phyloP scores from a whole-genome alignment of 768 basidiomycete genomes.

The Boletus edulis region DNA sequence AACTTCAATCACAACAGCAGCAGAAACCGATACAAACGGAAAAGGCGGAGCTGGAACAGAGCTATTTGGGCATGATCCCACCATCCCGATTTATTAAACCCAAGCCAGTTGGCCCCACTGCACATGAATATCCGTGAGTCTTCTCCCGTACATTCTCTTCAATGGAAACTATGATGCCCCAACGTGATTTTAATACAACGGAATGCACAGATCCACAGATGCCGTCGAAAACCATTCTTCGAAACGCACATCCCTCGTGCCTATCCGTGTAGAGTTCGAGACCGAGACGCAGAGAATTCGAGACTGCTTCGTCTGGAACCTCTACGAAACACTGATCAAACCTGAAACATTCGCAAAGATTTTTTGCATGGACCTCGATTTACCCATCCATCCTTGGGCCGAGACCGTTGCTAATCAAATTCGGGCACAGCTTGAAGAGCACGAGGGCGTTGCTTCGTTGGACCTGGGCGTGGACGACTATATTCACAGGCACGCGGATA shows the following conservation, averaged over 20 bases:
- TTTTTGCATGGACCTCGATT: slow-evolving; percentile 87
- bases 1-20: slow-evolving; percentile 16
- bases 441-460: slow-evolving; percentile 77
- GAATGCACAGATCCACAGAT: slow-evolving; percentile 54
- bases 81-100: slow-evolving; percentile 75
- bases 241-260: slow-evolving; percentile 60
- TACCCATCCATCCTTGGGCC: slow-evolving; percentile 63
- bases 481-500: slow-evolving; percentile 13
- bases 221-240: slow-evolving; percentile 61
- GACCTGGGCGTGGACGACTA: slow-evolving; percentile 52
- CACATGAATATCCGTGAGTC: slow-evolving; percentile 76
- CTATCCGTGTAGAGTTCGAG: slow-evolving; percentile 94
- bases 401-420: slow-evolving; percentile 86
- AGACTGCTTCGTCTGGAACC: slow-evolving; percentile 95
- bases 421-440: slow-evolving; percentile 86
- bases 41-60: slow-evolving; percentile 75
- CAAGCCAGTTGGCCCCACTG: slow-evolving; percentile 53
- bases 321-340: slow-evolving; percentile 81
- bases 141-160: slow-evolving; percentile 5
- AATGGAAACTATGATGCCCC: slow-evolving; percentile 3
- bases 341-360: slow-evolving; percentile 83
- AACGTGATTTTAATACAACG: slow-evolving; percentile 15
- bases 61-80: slow-evolving; percentile 84
- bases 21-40: slow-evolving; percentile 30
- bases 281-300: slow-evolving; percentile 88